Evolutionary conservation across 345 rosid species (phyloP).

Genomic region (Clausena lansium): DNA sequence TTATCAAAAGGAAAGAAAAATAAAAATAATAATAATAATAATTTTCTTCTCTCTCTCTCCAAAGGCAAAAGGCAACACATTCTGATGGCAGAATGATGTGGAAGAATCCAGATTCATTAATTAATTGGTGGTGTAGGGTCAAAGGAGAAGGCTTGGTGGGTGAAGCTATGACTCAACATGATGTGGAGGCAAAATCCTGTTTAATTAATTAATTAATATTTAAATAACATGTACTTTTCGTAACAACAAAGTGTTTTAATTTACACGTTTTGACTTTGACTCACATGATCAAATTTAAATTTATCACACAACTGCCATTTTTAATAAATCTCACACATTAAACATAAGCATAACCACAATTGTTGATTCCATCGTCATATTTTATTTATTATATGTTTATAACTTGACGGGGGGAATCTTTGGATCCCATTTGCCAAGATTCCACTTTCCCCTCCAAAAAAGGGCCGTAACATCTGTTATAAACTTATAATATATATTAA

Average conservation of each 20-base stretch:
- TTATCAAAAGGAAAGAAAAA: too few relatives aligned
- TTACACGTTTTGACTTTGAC: not conserved
- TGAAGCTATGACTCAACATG: not conserved
- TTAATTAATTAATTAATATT: too few relatives aligned
- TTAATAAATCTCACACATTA: too few relatives aligned
- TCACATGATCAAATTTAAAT: not conserved
- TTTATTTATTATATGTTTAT: too few relatives aligned
- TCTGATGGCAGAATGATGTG: conserved; percentile 16
- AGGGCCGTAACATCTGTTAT: too few relatives aligned
- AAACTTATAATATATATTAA: too few relatives aligned
- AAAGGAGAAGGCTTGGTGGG: not conserved
- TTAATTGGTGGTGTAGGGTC: not conserved
- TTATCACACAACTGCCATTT: not conserved
- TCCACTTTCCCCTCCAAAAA: too few relatives aligned
- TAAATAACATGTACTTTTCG: too few relatives aligned
- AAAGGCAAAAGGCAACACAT: not conserved
- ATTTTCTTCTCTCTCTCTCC: too few relatives aligned
- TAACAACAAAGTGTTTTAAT: too few relatives aligned
- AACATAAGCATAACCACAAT: not conserved
- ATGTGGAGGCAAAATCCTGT: not conserved
- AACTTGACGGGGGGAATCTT: not conserved
- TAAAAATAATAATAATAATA: too few relatives aligned
- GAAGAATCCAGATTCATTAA: not conserved
- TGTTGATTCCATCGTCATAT: too few relatives aligned
- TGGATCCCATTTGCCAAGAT: not conserved